Evolutionary conservation across 331 rosid species (phyloP).

Genomic region (Acacia pycnantha): DNA sequence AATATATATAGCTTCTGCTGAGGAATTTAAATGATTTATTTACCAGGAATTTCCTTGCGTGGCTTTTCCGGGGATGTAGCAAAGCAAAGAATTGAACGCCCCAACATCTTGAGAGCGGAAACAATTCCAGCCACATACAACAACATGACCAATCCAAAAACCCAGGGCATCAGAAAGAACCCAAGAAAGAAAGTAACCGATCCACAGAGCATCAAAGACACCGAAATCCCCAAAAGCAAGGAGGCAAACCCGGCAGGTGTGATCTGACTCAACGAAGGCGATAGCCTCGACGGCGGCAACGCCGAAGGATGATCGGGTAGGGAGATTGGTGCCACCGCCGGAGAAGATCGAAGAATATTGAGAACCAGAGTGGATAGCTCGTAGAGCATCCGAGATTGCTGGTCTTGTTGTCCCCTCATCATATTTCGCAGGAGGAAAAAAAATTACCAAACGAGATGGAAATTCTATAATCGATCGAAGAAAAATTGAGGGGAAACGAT

Average conservation of each 20-base stretch:
- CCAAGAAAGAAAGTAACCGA: constrained; percentile 94
- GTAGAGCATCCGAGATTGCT: constrained; percentile 54
- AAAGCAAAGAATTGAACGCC: constrained; percentile 66
- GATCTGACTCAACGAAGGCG: constrained; percentile 40
- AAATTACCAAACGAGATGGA: background rate
- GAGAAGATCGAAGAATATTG: constrained; percentile 68
- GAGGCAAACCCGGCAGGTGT: constrained; percentile 80
- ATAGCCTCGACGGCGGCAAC: constrained; percentile 22
- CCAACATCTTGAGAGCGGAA: constrained; percentile 56
- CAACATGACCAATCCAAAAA: constrained; percentile 64
- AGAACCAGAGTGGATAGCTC: constrained; percentile 73
- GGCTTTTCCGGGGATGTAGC: constrained; percentile 47
- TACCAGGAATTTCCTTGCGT: constrained; percentile 66
- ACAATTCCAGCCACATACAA: constrained; percentile 76
- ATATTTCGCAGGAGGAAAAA: background rate
- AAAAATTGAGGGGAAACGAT: background rate
- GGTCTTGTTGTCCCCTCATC: constrained; percentile 51
- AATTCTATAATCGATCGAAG: background rate
- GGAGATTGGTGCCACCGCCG: constrained; percentile 40
- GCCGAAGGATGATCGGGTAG: constrained; percentile 45
- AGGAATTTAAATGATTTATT: background rate
- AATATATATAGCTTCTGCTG: background rate
- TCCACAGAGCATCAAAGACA: constrained; percentile 90
- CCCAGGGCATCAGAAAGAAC: constrained; percentile 93
- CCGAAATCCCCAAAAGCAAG: constrained; percentile 67